Percentiles rank a stretch among this genome's conserved stretches.
Evolutionary conservation across 1,284 basidiomycete species (phyloP).

Genomic region (Singerocomus rubriflavus): DNA sequence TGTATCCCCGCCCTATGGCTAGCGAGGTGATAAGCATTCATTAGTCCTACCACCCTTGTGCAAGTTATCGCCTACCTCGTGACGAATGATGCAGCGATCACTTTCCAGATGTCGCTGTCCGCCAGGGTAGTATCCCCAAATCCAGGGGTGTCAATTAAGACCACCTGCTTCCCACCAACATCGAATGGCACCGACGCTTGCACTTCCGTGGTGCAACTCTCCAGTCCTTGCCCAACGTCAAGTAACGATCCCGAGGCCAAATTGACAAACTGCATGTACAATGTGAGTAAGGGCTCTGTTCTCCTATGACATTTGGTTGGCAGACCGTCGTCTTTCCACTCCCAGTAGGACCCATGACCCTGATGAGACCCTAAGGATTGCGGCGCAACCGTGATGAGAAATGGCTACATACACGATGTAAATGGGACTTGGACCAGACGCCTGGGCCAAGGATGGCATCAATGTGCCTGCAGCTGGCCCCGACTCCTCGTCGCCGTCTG

Average conservation of each 20-base stretch:
- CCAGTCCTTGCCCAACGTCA: constrained; percentile 30
- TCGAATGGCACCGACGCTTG: constrained; percentile 28
- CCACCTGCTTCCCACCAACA: constrained; percentile 25
- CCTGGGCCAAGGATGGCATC: neutral
- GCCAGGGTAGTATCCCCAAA: constrained; percentile 37
- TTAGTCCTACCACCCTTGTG: neutral
- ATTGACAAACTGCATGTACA: constrained; percentile 33
- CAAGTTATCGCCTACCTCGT: constrained; percentile 18
- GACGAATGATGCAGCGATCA: constrained; percentile 34
- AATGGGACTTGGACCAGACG: constrained; percentile 17
- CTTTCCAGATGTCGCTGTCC: constrained; percentile 37
- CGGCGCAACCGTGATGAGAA: neutral
- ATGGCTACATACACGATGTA: constrained; percentile 30
- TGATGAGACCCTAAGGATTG: constrained; percentile 16
- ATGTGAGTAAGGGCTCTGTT: constrained; percentile 1
- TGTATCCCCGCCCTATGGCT: constrained; percentile 38
- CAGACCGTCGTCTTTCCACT: constrained; percentile 36
- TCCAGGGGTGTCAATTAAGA: constrained; percentile 38
- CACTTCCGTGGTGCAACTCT: constrained; percentile 36
- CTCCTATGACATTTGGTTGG: neutral
- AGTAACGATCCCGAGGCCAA: constrained; percentile 31
- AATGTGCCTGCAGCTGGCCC: neutral
- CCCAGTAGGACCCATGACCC: constrained; percentile 32
- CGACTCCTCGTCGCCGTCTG: constrained; percentile 19
- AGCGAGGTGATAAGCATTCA: neutral